These are phyloP conservation scores for Fusarium globosum DNA, from an alignment of 2,329 filamentous ascomycete species.

Conservation along the genomic window DNA sequence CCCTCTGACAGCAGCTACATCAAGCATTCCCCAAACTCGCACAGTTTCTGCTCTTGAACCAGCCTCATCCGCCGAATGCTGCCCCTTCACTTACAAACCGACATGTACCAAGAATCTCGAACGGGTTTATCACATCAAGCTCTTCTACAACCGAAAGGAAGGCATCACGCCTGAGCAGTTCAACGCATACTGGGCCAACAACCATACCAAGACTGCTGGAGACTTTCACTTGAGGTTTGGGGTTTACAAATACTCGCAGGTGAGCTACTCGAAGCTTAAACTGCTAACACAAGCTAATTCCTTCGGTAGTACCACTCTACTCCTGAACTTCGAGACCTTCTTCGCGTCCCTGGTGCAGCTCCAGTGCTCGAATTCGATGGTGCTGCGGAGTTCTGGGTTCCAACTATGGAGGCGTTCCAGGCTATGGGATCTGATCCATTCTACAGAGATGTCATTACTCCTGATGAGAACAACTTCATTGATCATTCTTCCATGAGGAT, in stretches of 20 bases:
- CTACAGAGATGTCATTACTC: not conserved
- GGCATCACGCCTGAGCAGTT: not conserved
- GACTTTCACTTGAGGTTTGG: constrained; percentile 6
- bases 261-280: fast-evolving
- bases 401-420: not conserved
- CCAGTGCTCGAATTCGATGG: constrained; percentile 9
- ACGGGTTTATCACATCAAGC: constrained; percentile 1
- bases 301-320: not conserved
- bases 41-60: not conserved
- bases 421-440: constrained; percentile 1
- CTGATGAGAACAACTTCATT: constrained; percentile 8
- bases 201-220: constrained; percentile 11
- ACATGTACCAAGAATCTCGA: constrained; percentile 16
- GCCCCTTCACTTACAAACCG: constrained; percentile 5
- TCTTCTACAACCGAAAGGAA: constrained; percentile 7
- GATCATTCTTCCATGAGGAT: constrained; percentile 1
- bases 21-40: not conserved
- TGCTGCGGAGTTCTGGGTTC: constrained; percentile 8
- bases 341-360: not conserved
- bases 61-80: not conserved
- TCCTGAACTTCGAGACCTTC: not conserved
- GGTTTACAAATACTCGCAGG: constrained; percentile 9
- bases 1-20: not conserved
- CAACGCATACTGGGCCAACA: constrained; percentile 11
- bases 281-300: fast-evolving